These are phyloP conservation scores for Halenospora varia DNA, from an alignment of 495 filamentous ascomycete species.

Conservation along the genomic window DNA sequence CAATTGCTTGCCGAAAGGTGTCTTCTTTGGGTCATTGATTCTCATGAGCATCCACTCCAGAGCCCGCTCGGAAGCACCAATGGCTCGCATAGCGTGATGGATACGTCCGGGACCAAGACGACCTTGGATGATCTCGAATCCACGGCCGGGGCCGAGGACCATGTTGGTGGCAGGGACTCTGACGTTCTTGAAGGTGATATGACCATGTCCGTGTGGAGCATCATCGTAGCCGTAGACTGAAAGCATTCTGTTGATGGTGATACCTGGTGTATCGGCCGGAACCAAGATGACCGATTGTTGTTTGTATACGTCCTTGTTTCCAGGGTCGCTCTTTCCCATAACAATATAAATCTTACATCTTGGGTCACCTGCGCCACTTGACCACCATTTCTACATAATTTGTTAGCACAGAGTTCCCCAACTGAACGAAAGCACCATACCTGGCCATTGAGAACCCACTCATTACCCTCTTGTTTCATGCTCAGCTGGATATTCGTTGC, in stretches of 20 bases:
- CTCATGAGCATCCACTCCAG: constrained; percentile 86
- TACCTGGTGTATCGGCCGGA: constrained; percentile 66
- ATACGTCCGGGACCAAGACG: constrained; percentile 88
- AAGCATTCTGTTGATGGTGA: constrained; percentile 82
- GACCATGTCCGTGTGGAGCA: constrained; percentile 88
- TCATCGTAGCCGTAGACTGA: constrained; percentile 92
- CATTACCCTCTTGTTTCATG: constrained; percentile 74
- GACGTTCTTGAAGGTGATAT: constrained; percentile 82
- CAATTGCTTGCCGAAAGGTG: constrained; percentile 76
- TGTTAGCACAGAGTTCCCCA: too few relatives aligned
- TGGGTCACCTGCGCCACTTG: constrained; percentile 84
- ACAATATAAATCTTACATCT: constrained; percentile 87
- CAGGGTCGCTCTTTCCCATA: constrained; percentile 80
- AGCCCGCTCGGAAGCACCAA: constrained; percentile 78
- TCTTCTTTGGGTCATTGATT: constrained; percentile 83
- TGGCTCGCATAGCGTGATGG: constrained; percentile 89
- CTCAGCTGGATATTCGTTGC: constrained; percentile 83
- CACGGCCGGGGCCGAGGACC: constrained; percentile 83
- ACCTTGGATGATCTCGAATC: constrained; percentile 97
- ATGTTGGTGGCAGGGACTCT: constrained; percentile 74
- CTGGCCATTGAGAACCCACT: constrained; percentile 82
- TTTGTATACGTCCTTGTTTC: constrained; percentile 68
- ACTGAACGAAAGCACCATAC: too few relatives aligned
- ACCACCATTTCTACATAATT: constrained; percentile 83
- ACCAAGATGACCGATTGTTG: constrained; percentile 91